phyloP scores from a whole-genome alignment of 139 green algal species.

The Volvox africanus region DNA sequence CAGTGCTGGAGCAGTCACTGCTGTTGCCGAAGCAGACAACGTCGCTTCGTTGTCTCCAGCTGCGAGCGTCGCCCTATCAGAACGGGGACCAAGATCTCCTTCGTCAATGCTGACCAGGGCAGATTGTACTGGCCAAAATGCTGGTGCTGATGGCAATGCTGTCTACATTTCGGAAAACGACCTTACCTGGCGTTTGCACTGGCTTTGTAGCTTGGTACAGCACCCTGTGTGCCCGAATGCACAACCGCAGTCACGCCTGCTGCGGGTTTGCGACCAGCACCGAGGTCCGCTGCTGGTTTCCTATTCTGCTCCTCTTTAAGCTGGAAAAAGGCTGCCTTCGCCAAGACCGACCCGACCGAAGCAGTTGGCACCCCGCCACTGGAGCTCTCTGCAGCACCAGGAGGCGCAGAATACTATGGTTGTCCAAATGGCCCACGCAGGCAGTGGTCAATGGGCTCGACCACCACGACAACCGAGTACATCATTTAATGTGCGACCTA shows the following conservation, averaged over 20 bases:
- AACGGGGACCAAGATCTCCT: not conserved
- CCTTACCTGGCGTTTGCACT: slow-evolving; percentile 16
- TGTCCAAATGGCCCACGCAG: too few relatives aligned
- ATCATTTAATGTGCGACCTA: not conserved
- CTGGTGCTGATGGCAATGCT: too few relatives aligned
- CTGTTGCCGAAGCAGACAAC: not conserved
- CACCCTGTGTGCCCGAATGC: not conserved
- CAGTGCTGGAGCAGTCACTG: not conserved
- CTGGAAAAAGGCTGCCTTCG: slow-evolving; percentile 49
- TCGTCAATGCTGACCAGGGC: too few relatives aligned
- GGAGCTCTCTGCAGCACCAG: too few relatives aligned
- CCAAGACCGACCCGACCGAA: slow-evolving; percentile 8
- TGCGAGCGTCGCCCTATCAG: not conserved
- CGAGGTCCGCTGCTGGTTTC: not conserved
- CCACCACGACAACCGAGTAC: too few relatives aligned
- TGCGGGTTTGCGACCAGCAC: not conserved
- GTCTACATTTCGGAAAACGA: too few relatives aligned
- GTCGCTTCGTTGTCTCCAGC: not conserved
- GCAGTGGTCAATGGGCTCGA: too few relatives aligned
- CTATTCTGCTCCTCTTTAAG: slow-evolving; percentile 30
- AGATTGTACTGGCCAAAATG: too few relatives aligned
- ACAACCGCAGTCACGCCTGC: not conserved
- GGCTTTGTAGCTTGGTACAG: slow-evolving; percentile 17
- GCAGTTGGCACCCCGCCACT: too few relatives aligned
- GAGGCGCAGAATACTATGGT: too few relatives aligned